Percentiles rank a stretch among this genome's conserved stretches.
Evolutionary conservation across 1,284 basidiomycete genomes (phyloP).

Genomic region (Neolentinus lepideus): DNA sequence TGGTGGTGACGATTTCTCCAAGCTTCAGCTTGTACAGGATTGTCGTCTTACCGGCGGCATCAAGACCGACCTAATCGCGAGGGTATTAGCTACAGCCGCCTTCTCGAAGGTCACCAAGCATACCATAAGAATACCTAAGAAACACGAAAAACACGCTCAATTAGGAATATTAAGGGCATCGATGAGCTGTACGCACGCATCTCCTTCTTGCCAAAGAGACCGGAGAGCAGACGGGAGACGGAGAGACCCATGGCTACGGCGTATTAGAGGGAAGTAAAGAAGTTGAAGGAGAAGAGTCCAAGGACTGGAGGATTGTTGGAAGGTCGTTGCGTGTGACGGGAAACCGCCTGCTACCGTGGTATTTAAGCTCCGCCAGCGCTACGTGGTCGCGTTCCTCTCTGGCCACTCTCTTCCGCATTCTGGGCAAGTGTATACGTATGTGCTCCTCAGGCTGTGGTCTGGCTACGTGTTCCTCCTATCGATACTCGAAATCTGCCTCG

Average conservation of each 20-base stretch:
- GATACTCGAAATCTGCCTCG: too few relatives aligned
- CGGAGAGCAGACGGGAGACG: constrained; percentile 75
- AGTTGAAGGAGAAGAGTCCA: neutral
- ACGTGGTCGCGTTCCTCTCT: neutral
- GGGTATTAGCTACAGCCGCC: constrained; percentile 4
- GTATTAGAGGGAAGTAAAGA: constrained; percentile 3
- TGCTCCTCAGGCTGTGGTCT: too few relatives aligned
- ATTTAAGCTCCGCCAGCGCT: neutral
- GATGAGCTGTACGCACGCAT: constrained; percentile 72
- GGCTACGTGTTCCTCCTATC: too few relatives aligned
- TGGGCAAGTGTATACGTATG: too few relatives aligned
- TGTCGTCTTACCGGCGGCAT: constrained; percentile 97
- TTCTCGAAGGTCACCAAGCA: constrained; percentile 11
- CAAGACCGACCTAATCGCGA: constrained; percentile 84
- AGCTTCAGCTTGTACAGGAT: constrained; percentile 99
- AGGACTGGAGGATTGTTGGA: neutral
- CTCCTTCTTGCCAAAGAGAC: constrained; percentile 98
- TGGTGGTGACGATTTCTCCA: constrained; percentile 98
- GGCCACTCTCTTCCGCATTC: too few relatives aligned
- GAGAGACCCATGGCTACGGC: constrained; percentile 71
- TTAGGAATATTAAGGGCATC: constrained; percentile 16
- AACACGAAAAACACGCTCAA: constrained; percentile 5
- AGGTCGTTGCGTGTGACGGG: neutral
- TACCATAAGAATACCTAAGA: constrained; percentile 72
- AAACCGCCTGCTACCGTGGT: neutral